phyloP scores from a whole-genome alignment of 192 early-diverging fungal species.

The Coemansia sp. region DNA sequence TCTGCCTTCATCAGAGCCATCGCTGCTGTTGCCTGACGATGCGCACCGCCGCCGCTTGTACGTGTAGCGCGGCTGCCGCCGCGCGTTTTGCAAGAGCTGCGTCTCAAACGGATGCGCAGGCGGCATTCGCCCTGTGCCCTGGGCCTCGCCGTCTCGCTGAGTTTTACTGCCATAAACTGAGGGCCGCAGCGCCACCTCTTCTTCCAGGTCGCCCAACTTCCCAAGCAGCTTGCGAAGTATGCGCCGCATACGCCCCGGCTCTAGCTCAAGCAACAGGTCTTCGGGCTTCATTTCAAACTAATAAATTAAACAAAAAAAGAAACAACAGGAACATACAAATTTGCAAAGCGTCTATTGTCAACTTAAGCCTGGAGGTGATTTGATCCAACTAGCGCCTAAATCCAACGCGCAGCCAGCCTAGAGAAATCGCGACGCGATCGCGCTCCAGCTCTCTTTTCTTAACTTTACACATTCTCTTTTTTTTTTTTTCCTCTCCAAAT shows the following conservation, averaged over 20 bases:
- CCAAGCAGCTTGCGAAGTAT: slow-evolving; percentile 45
- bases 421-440: not conserved
- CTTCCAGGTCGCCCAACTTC: slow-evolving; percentile 45
- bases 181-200: slow-evolving; percentile 26
- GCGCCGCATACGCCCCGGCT: slow-evolving; percentile 30
- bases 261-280: slow-evolving; percentile 21
- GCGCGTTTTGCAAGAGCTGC: not conserved
- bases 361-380: not conserved
- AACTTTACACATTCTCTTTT: not conserved
- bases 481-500: not conserved
- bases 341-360: no score
- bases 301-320: not conserved
- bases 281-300: slow-evolving; percentile 33
- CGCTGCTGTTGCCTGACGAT: slow-evolving; percentile 18
- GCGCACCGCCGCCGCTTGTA: slow-evolving; percentile 35
- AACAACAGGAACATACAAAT: not conserved
- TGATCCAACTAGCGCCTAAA: not conserved
- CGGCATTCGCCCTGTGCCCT: slow-evolving; percentile 7
- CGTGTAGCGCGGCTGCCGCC: slow-evolving; percentile 40
- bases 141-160: not conserved
- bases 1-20: slow-evolving; percentile 4
- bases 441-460: not conserved
- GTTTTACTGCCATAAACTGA: slow-evolving; percentile 13
- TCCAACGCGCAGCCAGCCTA: not conserved
- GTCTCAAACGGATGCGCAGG: slow-evolving; percentile 42